phyloP scores from a whole-genome alignment of 2,329 filamentous ascomycete species.

The Penicillium sp. region DNA sequence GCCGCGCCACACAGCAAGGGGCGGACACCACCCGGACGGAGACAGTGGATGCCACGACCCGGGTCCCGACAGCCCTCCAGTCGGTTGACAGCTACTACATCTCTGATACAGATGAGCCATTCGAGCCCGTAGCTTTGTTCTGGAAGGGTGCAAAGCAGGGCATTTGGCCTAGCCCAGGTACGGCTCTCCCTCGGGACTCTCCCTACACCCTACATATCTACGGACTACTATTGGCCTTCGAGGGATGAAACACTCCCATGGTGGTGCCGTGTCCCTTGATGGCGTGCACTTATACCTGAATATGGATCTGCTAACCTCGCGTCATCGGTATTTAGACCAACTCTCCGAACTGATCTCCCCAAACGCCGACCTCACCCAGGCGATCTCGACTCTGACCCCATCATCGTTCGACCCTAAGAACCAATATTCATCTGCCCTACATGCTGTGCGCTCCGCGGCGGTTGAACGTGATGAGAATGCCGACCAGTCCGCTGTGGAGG shows the following conservation, averaged over 20 bases:
- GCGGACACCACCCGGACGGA: slow-evolving; percentile 37
- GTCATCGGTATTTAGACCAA: slow-evolving; percentile 56
- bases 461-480: slow-evolving; percentile 36
- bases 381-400: slow-evolving; percentile 67
- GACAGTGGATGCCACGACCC: slow-evolving; percentile 53
- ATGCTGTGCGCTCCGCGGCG: slow-evolving; percentile 60
- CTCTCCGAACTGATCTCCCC: slow-evolving; percentile 68
- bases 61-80: slow-evolving; percentile 64
- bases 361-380: slow-evolving; percentile 30
- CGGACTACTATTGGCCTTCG: not conserved
- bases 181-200: slow-evolving; percentile 16
- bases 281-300: not conserved
- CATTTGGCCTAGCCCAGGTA: slow-evolving; percentile 41
- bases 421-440: slow-evolving; percentile 60
- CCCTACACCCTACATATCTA: slow-evolving; percentile 6
- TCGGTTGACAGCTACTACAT: slow-evolving; percentile 68
- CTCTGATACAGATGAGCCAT: slow-evolving; percentile 85
- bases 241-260: not conserved
- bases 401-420: slow-evolving; percentile 74
- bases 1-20: slow-evolving; percentile 26
- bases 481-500: slow-evolving; percentile 53
- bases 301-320: slow-evolving; percentile 14
- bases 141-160: slow-evolving; percentile 49
- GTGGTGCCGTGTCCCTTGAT: slow-evolving; percentile 3
- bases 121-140: slow-evolving; percentile 73